Evolutionary conservation across 2,329 filamentous ascomycete species (phyloP).

Genomic region (Aotearoamyces nothofagi): DNA sequence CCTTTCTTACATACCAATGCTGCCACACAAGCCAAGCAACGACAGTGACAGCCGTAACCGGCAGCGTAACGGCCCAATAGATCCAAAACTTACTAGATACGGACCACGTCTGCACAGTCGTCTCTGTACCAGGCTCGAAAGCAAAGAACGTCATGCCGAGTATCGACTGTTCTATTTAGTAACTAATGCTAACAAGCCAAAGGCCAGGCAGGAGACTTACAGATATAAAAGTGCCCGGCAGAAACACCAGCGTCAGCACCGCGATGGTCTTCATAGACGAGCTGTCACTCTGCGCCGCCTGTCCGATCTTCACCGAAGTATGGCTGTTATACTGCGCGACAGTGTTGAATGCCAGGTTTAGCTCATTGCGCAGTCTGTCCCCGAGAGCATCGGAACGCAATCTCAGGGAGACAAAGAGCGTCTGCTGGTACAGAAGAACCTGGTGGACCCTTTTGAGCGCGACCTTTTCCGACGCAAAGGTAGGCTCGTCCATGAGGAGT

Average conservation of each 20-base stretch:
- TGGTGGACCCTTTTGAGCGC: background rate
- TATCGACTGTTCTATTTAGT: background rate
- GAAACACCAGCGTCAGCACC: slow-evolving; percentile 1
- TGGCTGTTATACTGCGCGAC: slow-evolving; percentile 1
- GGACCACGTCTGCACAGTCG: background rate
- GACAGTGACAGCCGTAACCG: background rate
- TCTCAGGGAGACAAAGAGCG: background rate
- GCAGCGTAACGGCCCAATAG: slow-evolving; percentile 1
- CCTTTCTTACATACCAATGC: too few species aligned
- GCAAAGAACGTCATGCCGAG: slow-evolving; percentile 2
- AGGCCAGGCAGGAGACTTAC: background rate
- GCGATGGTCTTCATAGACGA: slow-evolving; percentile 1
- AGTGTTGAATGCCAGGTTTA: slow-evolving; percentile 1
- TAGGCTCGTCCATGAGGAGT: background rate
- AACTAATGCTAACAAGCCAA: background rate
- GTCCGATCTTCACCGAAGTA: background rate
- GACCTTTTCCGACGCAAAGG: background rate
- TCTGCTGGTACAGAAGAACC: background rate
- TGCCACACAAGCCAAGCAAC: background rate
- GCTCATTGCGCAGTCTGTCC: slow-evolving; percentile 1
- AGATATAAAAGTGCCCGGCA: slow-evolving; percentile 2
- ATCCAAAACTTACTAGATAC: slow-evolving; percentile 2
- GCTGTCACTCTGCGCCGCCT: slow-evolving; percentile 1
- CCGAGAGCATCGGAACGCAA: slow-evolving; percentile 1
- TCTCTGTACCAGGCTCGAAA: background rate